Evolutionary conservation across 2,329 filamentous ascomycete genomes (phyloP), one percentile per base, ranked within the genome.

Genomic region (Sporothrix pseudoabietina): DNA sequence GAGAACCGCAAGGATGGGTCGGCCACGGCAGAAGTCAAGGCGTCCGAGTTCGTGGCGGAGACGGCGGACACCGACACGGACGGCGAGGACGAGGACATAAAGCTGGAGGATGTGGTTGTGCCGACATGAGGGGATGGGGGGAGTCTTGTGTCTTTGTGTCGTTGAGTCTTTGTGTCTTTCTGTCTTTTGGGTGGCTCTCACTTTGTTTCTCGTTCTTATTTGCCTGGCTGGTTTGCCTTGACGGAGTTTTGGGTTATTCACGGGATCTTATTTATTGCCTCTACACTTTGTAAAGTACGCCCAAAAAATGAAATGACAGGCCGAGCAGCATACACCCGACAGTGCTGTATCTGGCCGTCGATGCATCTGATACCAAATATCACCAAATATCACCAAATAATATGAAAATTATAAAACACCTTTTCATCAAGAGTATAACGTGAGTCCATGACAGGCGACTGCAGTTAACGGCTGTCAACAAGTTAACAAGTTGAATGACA

Each of bases 51-150:
- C 59, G 76, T 78, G 22, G 81, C 84, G 16, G 83, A 84, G 22
- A 82, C 82, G 69, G 82, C 84, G 39, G 85, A 77, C 41, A 74
- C 84, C 2, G 90, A 89, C 32, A 87, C 88, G 12, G 92, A 92
- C 54, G 89, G 86, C 10, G 86, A 87, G 35, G 89, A 90, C 30
- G 88, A 89, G 30, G 86, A 90, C 71, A 84, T 91, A 73, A 90
- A 94, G 81, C 94, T 96, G 87, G 92, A 95, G 81, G 92, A 94
- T 81, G 91, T 94, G n/a, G 78, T 87, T 55, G 78, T 76, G 32
- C 52, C 70, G 22, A 49, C 69, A 12, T 44, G 6, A 52, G 30
- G 66, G 16, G 9, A 12, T 44, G 6, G 44, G 30, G 66, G 16
- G 9, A n/a, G 22, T 5, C 44, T 7, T 12, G 41, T 22, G 66